Conservation (phyloP, 106 monocot species). For the Gastrodia elata region DNA sequence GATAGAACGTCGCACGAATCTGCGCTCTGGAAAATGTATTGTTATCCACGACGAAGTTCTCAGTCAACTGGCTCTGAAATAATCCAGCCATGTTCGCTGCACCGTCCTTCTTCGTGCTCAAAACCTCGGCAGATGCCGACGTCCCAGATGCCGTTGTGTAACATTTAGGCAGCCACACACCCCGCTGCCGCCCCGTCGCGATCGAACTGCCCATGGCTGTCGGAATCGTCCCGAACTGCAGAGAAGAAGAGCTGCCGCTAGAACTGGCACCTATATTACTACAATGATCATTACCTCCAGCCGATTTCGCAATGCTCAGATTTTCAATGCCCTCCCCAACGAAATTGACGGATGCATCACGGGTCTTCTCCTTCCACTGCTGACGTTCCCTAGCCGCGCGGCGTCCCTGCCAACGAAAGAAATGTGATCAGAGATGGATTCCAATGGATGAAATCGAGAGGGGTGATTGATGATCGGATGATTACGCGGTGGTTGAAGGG, state of each 20-base stretch:
- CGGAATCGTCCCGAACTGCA: slow-evolving; percentile 9
- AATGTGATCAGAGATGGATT: background rate
- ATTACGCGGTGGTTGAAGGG: slow-evolving; percentile 5
- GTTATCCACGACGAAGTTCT: slow-evolving; percentile 53
- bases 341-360: background rate
- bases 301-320: slow-evolving; percentile 13
- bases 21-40: slow-evolving; percentile 55
- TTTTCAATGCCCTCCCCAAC: slow-evolving; percentile 14
- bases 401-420: background rate
- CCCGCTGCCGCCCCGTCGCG: background rate
- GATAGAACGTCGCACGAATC: slow-evolving; percentile 90
- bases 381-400: background rate
- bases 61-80: slow-evolving; percentile 41
- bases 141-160: slow-evolving; percentile 17
- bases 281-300: background rate
- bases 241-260: background rate
- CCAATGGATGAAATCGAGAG: background rate
- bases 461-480: no score
- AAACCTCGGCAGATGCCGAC: slow-evolving; percentile 2
- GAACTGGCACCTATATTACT: background rate
- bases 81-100: slow-evolving; percentile 23
- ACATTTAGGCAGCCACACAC: slow-evolving; percentile 19
- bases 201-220: background rate
- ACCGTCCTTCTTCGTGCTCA: slow-evolving; percentile 4
- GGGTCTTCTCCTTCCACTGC: slow-evolving; percentile 22